A percentile compares a stretch with the other conserved stretches of the same genome.
Conservation (phyloP, 192 early-diverging fungal species). For the Endogone sp. region DNA sequence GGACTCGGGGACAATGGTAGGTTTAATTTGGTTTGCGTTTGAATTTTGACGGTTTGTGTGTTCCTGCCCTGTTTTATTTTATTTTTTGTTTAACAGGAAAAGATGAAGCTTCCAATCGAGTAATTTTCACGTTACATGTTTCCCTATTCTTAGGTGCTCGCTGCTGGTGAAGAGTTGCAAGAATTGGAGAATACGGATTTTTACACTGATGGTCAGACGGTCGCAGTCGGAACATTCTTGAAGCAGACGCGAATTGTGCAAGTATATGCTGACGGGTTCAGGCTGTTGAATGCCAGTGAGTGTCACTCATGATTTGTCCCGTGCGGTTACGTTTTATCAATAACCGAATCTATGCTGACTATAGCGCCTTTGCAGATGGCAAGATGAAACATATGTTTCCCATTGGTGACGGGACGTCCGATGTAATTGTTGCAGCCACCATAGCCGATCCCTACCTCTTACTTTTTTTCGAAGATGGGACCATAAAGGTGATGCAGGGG, state of each 20-base stretch:
- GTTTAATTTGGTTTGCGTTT: constrained; percentile 1
- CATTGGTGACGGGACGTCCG: constrained; percentile 38
- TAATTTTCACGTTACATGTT: background rate
- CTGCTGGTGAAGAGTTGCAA: constrained; percentile 76
- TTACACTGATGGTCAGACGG: constrained; percentile 67
- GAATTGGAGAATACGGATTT: constrained; percentile 78
- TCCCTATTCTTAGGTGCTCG: constrained; percentile 55
- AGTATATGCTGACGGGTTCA: constrained; percentile 70
- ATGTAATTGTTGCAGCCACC: constrained; percentile 62
- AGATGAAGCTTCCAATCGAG: too few species aligned
- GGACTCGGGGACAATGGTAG: constrained; percentile 50
- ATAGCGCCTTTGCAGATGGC: constrained; percentile 35
- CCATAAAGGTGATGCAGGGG: constrained; percentile 53
- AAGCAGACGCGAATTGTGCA: constrained; percentile 77
- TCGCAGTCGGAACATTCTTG: constrained; percentile 71
- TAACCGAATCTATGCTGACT: background rate
- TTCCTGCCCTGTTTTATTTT: too few species aligned
- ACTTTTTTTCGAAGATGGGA: constrained; percentile 61
- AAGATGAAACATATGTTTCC: constrained; percentile 46
- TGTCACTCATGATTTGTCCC: background rate
- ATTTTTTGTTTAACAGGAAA: too few species aligned
- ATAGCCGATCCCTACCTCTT: constrained; percentile 83
- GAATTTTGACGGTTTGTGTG: too few species aligned
- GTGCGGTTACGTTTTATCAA: too few species aligned
- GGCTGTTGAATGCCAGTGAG: constrained; percentile 64